A percentile compares a stretch with the other conserved stretches of the same genome.
These are phyloP conservation scores for Irpex sp. DNA, from an alignment of 1,284 basidiomycete genomes.

Conservation along the genomic window DNA sequence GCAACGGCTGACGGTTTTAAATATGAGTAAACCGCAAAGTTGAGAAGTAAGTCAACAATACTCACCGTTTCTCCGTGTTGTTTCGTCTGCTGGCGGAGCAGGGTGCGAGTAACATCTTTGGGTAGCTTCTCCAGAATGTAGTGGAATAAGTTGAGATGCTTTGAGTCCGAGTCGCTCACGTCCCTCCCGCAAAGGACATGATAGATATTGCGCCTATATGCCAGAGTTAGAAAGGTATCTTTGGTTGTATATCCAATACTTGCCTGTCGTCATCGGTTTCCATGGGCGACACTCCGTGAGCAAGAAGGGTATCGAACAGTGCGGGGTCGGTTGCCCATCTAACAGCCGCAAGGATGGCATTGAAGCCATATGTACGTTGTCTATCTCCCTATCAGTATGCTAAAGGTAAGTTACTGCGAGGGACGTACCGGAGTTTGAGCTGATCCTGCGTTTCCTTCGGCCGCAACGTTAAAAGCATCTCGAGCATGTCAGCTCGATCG, in stretches of 20 bases:
- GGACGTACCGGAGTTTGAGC: conserved; percentile 50
- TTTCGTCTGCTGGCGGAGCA: conserved; percentile 56
- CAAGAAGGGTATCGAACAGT: conserved; percentile 58
- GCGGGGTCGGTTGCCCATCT: conserved; percentile 32
- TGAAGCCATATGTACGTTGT: conserved; percentile 41
- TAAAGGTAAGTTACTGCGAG: conserved; percentile 6
- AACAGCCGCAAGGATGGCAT: conserved; percentile 51
- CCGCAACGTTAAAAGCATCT: conserved; percentile 48
- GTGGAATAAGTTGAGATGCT: conserved; percentile 37
- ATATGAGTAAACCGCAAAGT: background rate
- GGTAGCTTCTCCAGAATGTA: conserved; percentile 58
- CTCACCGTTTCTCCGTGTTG: conserved; percentile 53
- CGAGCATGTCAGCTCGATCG: conserved; percentile 43
- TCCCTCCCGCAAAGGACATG: conserved; percentile 49
- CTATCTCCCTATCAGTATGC: background rate
- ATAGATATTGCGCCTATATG: conserved; percentile 59
- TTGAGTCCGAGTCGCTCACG: conserved; percentile 20
- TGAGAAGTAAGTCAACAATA: conserved; percentile 3
- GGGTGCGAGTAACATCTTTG: conserved; percentile 46
- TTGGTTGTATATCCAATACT: conserved; percentile 16
- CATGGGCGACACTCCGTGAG: conserved; percentile 51
- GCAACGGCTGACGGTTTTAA: conserved; percentile 51
- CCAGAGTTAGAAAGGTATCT: background rate
- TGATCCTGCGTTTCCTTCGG: conserved; percentile 47
- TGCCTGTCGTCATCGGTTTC: conserved; percentile 55